Conservation (phyloP, 441 rosid species). For the Aleurites moluccanus region DNA sequence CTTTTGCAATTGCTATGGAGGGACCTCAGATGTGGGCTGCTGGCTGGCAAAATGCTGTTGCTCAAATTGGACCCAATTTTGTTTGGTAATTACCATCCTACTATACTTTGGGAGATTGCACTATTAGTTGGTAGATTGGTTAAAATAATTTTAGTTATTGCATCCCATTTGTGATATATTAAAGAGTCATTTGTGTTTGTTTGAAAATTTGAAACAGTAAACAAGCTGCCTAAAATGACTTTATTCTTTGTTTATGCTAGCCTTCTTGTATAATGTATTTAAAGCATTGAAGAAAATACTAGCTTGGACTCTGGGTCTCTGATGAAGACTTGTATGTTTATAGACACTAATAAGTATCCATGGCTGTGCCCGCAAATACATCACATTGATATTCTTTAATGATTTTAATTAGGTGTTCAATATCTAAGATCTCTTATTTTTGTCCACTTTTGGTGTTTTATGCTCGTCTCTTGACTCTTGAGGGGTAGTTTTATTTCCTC, state of each 20-base stretch:
- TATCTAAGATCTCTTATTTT: slow-evolving; percentile 6
- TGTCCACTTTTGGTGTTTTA: background rate
- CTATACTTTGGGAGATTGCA: background rate
- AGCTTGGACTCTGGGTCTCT: background rate
- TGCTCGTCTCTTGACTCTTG: background rate
- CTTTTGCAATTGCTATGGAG: slow-evolving; percentile 88
- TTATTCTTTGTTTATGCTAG: background rate
- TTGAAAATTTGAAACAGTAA: background rate
- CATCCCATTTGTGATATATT: background rate
- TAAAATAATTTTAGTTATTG: background rate
- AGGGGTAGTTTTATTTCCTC: background rate
- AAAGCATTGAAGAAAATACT: background rate
- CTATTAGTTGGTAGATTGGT: background rate
- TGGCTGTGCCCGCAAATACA: background rate
- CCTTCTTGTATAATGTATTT: background rate
- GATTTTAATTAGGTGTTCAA: background rate
- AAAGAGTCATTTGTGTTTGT: too few species aligned
- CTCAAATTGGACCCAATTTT: slow-evolving; percentile 81
- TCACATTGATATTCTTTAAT: background rate
- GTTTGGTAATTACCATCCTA: slow-evolving; percentile 50
- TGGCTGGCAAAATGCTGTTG: slow-evolving; percentile 76
- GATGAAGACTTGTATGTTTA: background rate
- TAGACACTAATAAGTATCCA: background rate
- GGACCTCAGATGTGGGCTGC: slow-evolving; percentile 94
- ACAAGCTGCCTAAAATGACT: background rate